Conservation (phyloP, 768 basidiomycete genomes). For the Leccinum barrowsii region DNA sequence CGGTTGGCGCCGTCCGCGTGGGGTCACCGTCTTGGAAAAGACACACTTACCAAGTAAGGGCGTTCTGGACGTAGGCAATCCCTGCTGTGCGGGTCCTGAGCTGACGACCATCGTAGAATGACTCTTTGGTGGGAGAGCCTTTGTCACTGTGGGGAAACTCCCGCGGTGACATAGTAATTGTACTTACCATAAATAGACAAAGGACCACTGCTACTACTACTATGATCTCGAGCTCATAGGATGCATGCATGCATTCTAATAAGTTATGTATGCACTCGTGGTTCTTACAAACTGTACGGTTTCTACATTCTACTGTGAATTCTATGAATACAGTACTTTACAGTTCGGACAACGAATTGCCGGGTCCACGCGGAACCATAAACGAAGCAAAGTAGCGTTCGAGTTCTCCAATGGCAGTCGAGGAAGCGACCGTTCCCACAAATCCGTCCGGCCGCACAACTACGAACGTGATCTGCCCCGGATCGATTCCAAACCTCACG, state of each 20-base stretch:
- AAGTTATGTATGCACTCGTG: no score
- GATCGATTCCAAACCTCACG: not conserved
- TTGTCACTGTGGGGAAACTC: conserved; percentile 4
- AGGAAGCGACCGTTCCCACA: not conserved
- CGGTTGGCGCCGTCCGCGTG: not conserved
- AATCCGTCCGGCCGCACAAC: not conserved
- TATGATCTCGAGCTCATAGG: no score
- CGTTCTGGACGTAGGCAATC: conserved; percentile 8
- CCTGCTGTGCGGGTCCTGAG: not conserved
- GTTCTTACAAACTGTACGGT: no score
- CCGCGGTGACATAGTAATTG: no score
- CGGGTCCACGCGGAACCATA: not conserved
- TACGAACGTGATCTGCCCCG: not conserved
- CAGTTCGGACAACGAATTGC: no score
- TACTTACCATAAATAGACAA: not conserved
- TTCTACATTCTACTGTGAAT: no score
- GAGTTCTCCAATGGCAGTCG: not conserved
- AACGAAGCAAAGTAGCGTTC: not conserved
- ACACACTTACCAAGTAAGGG: conserved; percentile 19
- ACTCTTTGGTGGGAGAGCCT: not conserved
- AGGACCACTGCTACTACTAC: no score
- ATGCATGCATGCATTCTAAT: no score
- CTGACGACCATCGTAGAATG: conserved; percentile 9
- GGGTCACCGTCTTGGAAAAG: not conserved
- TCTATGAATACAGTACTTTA: no score